Base-by-base conservation (phyloP, 2,329 filamentous ascomycete genomes). In the Diaporthe velutina region DNA sequence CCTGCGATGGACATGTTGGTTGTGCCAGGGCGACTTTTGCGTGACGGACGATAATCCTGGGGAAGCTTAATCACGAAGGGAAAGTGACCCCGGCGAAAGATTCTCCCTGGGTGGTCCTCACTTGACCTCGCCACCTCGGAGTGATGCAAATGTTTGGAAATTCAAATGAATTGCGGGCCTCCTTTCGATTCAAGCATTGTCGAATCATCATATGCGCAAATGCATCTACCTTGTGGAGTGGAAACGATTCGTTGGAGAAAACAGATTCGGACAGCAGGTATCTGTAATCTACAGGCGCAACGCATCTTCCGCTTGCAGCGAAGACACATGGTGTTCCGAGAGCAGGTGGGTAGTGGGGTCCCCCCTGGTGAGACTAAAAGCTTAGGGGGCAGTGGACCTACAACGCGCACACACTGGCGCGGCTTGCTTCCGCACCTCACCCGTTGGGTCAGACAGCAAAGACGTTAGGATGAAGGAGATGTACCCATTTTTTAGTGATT, bases 281-380 rank as follows among this genome's bases (percentile, higher is more conserved):
- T 25, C 13, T 42, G 42, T 7, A 67, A 17, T 25, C 13, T 42
- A 61, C 13, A 67, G 64, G 38, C 28, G 40, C 33, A 38, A 25
- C 45, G 30, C 38, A 40, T 67, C n/a, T n/a, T 67, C 64, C 64
- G 45, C 45, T 67, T 52, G 28, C 64, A 67, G 64, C 64, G 22
- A 52, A 38, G 30, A 19, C 42, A 40, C 12, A 12, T 8, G 17
- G 61, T 19, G 64, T 67, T 38, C 64, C 64, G 45, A 67, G 64
- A 38, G 42, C 30, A 38, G 42, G 61, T n/a, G n/a, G n/a, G n/a
- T n/a, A n/a, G 35, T 67, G 61, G 61, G 61, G 61, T 35, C 42
- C 19, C 58, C 38, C 58, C 30, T n/a, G 6, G 61, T 67, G 61
- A 25, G 22, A 52, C 42, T 50, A 67, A 17, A 67, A 35, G 42